Percentiles rank a stretch among this genome's conserved stretches.
Conservation (phyloP, 257 asterid genomes). For the Datura wrightii region DNA sequence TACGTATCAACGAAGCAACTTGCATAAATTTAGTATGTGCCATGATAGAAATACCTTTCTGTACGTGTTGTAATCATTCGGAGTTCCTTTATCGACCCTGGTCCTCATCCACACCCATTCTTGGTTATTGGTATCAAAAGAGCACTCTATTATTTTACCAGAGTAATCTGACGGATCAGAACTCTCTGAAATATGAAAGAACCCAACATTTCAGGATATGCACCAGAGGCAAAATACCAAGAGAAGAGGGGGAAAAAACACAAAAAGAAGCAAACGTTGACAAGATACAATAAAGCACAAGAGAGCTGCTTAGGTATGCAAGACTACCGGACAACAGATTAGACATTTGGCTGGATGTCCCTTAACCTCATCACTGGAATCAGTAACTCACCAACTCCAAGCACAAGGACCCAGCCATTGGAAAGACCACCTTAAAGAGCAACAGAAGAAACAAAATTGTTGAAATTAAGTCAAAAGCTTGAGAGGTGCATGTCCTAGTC, state of each 20-base stretch:
- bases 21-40: background rate
- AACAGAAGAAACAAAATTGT: constrained; percentile 5
- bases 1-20: background rate
- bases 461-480: background rate
- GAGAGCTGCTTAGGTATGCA: constrained; percentile 12
- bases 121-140: constrained; percentile 68
- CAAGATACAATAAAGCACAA: constrained; percentile 18
- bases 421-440: constrained; percentile 1
- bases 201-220: constrained; percentile 1
- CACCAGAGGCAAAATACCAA: background rate
- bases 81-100: constrained; percentile 86
- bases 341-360: background rate
- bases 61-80: constrained; percentile 91
- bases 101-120: constrained; percentile 90
- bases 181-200: constrained; percentile 56
- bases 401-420: constrained; percentile 19
- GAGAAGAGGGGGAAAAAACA: background rate
- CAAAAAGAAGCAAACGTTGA: background rate
- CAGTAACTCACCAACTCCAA: constrained; percentile 22
- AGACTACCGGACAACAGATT: background rate
- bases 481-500: constrained; percentile 23
- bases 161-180: constrained; percentile 63
- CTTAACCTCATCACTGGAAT: constrained; percentile 1
- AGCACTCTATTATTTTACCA: constrained; percentile 92
- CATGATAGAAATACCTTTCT: constrained; percentile 59